A percentile compares a stretch with the other conserved stretches of the same genome.
Conservation (phyloP, 805 yeast species). For the Spathaspora girioi region DNA sequence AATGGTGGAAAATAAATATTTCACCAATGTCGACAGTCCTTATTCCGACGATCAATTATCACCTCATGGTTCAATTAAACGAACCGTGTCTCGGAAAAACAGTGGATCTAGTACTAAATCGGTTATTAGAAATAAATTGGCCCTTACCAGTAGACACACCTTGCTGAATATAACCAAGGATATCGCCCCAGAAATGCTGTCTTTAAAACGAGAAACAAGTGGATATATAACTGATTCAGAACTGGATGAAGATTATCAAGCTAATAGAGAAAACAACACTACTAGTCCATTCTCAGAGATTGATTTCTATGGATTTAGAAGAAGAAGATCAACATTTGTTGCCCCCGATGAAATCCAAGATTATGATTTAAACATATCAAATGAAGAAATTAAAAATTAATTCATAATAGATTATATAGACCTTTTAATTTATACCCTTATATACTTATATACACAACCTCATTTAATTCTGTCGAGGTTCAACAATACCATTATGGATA, state of each 20-base stretch:
- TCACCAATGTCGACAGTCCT: neutral
- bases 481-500: constrained; percentile 60
- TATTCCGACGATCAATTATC: neutral
- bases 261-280: neutral
- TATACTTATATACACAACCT: too few relatives aligned
- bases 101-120: constrained; percentile 12
- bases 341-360: neutral
- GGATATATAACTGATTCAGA: constrained; percentile 14
- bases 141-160: constrained; percentile 7
- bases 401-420: neutral
- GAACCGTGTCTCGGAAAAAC: neutral
- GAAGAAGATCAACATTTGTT: neutral
- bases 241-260: neutral
- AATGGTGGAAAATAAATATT: constrained; percentile 6
- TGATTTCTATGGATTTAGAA: constrained; percentile 6
- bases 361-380: neutral
- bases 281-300: neutral
- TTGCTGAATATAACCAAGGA: neutral
- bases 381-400: neutral
- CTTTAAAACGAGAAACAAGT: constrained; percentile 7
- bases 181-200: neutral
- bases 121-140: constrained; percentile 13
- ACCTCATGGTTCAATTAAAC: neutral
- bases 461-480: constrained; percentile 55
- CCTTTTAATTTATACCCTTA: neutral